A percentile compares a stretch with the other conserved stretches of the same genome.
These are phyloP conservation scores for Lathyrus aphaca DNA, from an alignment of 306 rosid species.

Conservation along the genomic window DNA sequence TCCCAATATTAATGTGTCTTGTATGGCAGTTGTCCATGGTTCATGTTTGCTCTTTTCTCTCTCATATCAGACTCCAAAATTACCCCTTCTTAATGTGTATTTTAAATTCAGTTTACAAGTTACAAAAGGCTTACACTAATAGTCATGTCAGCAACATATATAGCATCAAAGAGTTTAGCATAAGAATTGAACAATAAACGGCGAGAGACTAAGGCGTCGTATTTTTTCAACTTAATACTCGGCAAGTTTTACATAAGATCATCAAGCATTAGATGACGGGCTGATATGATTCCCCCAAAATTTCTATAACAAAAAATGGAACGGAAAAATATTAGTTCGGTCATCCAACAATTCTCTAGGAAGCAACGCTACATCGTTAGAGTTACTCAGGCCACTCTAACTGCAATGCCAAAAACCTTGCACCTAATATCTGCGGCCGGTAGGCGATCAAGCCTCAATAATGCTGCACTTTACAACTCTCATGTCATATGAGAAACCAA, in stretches of 20 bases:
- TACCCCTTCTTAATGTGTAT: no score
- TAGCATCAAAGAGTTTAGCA: background rate
- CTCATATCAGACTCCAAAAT: constrained; percentile 40
- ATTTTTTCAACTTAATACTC: constrained; percentile 56
- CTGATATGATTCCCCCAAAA: constrained; percentile 49
- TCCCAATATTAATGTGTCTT: background rate
- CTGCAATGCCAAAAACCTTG: constrained; percentile 43
- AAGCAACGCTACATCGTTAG: constrained; percentile 48
- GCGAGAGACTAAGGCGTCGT: constrained; percentile 21
- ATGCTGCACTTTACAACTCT: constrained; percentile 72
- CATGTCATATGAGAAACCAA: constrained; percentile 56
- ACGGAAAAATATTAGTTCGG: constrained; percentile 36
- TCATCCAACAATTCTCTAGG: constrained; percentile 50
- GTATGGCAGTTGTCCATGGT: constrained; percentile 37
- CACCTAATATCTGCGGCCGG: constrained; percentile 53
- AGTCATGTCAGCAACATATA: background rate
- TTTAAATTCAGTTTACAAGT: background rate
- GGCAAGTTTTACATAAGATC: constrained; percentile 54
- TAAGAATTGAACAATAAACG: constrained; percentile 39
- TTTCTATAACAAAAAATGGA: constrained; percentile 44
- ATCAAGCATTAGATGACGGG: constrained; percentile 47
- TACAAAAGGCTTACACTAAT: constrained; percentile 6
- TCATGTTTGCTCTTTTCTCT: constrained; percentile 39
- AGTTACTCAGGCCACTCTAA: constrained; percentile 48
- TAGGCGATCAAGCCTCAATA: constrained; percentile 53